phyloP scores from a whole-genome alignment of 352 stramenopile species.

The Phytophthora kernoviae region DNA sequence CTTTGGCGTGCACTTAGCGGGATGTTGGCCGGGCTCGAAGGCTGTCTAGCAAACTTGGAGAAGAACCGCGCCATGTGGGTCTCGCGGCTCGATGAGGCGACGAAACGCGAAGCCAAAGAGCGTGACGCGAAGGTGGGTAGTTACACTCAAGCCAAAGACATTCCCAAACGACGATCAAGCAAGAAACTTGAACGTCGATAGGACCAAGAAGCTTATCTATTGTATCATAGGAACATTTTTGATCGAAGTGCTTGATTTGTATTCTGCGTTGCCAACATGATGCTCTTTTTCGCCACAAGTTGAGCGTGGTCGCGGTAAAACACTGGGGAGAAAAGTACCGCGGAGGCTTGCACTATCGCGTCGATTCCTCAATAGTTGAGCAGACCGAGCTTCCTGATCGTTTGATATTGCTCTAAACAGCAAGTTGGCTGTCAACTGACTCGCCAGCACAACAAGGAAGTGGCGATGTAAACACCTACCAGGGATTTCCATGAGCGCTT shows the following conservation, averaged over 20 bases:
- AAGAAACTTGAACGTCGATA: slow-evolving; percentile 27
- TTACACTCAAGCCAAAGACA: slow-evolving; percentile 18
- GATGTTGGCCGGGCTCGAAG: slow-evolving; percentile 65
- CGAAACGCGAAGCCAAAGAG: slow-evolving; percentile 20
- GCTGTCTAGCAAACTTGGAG: slow-evolving; percentile 69
- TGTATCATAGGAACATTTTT: slow-evolving; percentile 38
- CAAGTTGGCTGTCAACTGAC: slow-evolving; percentile 19
- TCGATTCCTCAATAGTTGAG: slow-evolving; percentile 25
- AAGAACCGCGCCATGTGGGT: slow-evolving; percentile 72
- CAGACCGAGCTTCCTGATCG: slow-evolving; percentile 50
- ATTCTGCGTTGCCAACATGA: neutral
- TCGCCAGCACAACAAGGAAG: neutral
- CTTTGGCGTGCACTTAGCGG: slow-evolving; percentile 75
- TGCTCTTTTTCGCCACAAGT: no score
- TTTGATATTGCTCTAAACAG: slow-evolving; percentile 62
- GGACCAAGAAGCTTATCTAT: slow-evolving; percentile 35
- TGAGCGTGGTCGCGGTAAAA: slow-evolving; percentile 51
- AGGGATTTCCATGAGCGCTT: slow-evolving; percentile 80
- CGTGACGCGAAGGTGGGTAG: slow-evolving; percentile 6
- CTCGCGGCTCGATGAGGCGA: slow-evolving; percentile 33
- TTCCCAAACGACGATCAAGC: slow-evolving; percentile 21
- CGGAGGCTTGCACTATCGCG: no score
- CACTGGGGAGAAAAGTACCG: no score
- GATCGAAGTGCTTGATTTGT: slow-evolving; percentile 8
- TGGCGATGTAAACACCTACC: slow-evolving; percentile 35